Evolutionary conservation across 805 yeast species (phyloP).

Genomic region (Yarrowia porcina): DNA sequence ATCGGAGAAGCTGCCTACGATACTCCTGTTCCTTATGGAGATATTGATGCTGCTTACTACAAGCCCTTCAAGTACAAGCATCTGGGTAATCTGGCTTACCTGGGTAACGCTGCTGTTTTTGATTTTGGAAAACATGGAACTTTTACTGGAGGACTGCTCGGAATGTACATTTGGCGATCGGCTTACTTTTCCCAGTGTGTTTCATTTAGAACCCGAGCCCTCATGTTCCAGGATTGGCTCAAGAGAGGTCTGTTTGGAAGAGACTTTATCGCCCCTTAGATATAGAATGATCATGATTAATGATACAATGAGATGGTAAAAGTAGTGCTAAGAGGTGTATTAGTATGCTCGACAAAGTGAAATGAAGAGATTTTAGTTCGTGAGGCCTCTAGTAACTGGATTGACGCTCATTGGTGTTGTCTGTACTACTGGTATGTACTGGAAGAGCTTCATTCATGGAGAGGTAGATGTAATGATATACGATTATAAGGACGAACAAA

Average conservation of each 20-base stretch:
- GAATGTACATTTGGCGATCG: slow-evolving; percentile 73
- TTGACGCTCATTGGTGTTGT: too few relatives aligned
- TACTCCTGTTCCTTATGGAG: slow-evolving; percentile 42
- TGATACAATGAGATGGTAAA: not conserved
- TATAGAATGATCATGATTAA: not conserved
- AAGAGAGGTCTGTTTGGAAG: slow-evolving; percentile 48
- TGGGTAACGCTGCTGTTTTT: slow-evolving; percentile 69
- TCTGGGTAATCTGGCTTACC: slow-evolving; percentile 64
- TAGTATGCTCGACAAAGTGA: too few relatives aligned
- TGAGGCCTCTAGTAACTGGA: too few relatives aligned
- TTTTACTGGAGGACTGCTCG: slow-evolving; percentile 61
- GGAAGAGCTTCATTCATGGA: too few relatives aligned
- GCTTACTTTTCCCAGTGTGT: slow-evolving; percentile 68
- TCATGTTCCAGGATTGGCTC: slow-evolving; percentile 65
- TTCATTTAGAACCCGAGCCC: slow-evolving; percentile 58
- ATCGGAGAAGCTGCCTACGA: slow-evolving; percentile 43
- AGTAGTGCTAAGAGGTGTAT: too few relatives aligned
- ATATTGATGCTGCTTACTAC: slow-evolving; percentile 52
- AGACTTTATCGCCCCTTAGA: slow-evolving; percentile 32
- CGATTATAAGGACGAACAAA: too few relatives aligned
- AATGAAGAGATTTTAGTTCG: too few relatives aligned
- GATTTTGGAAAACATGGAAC: slow-evolving; percentile 60
- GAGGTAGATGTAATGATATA: too few relatives aligned
- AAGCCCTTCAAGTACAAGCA: slow-evolving; percentile 62
- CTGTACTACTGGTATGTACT: too few relatives aligned